A percentile compares a stretch with the other conserved stretches of the same genome.
phyloP scores from a whole-genome alignment of 2,329 filamentous ascomycete species.

The Fusarium musae region DNA sequence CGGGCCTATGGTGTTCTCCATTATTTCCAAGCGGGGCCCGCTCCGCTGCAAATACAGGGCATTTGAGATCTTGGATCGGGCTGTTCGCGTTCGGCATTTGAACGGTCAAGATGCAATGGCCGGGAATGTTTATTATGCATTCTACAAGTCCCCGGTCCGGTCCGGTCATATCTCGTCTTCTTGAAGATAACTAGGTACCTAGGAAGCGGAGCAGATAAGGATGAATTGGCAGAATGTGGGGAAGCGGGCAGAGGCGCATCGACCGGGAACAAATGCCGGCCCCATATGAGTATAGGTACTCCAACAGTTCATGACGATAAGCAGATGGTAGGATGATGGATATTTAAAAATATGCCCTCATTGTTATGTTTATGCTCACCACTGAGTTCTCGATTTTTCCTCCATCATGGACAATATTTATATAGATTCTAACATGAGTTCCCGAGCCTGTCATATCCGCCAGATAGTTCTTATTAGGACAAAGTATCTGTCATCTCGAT shows the following conservation, averaged over 20 bases:
- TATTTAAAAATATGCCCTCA: neutral
- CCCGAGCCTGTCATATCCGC: neutral
- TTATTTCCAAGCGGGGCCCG: neutral
- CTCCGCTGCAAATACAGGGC: conserved; percentile 18
- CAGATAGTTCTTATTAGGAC: neutral
- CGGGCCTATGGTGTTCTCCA: conserved; percentile 36
- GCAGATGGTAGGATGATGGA: neutral
- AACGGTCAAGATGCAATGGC: conserved; percentile 7
- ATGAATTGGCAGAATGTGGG: conserved; percentile 6
- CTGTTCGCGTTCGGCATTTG: conserved; percentile 33
- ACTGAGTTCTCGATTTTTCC: neutral
- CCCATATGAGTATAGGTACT: conserved; percentile 17
- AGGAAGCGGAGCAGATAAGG: neutral
- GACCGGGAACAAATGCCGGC: conserved; percentile 43
- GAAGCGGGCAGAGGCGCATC: conserved; percentile 12
- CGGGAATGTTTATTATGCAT: neutral
- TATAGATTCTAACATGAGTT: neutral
- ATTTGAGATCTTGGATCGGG: conserved; percentile 28
- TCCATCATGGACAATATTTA: neutral
- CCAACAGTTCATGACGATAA: neutral
- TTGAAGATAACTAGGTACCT: neutral
- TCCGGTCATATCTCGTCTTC: conserved; percentile 15
- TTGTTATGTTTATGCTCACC: neutral
- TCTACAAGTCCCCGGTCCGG: conserved; percentile 23
- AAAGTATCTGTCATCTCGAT: neutral